Percentiles rank a stretch among this genome's conserved stretches.
phyloP scores from a whole-genome alignment of 345 rosid species.

The Brassica cretica region DNA sequence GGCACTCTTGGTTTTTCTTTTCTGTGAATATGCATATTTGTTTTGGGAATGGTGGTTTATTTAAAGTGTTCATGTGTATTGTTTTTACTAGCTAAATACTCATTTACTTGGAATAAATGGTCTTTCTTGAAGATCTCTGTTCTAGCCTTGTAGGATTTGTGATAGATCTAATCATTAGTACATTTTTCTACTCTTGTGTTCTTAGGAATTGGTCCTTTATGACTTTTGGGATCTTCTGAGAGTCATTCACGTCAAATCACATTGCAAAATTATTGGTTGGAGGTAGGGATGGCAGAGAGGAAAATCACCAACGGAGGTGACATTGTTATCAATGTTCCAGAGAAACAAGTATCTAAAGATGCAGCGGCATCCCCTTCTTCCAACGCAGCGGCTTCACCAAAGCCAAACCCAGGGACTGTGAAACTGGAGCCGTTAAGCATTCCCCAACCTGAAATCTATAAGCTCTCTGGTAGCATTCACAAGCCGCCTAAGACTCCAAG shows the following conservation, averaged over 20 bases:
- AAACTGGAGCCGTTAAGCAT: slow-evolving; percentile 19
- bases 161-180: slow-evolving; percentile 2
- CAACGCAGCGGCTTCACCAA: not conserved
- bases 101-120: not conserved
- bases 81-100: not conserved
- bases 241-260: slow-evolving; percentile 1
- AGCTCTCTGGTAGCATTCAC: slow-evolving; percentile 32
- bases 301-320: slow-evolving; percentile 16
- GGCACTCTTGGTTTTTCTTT: not conserved
- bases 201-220: slow-evolving; percentile 16
- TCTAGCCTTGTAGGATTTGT: slow-evolving; percentile 1
- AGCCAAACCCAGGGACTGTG: not conserved
- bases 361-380: not conserved
- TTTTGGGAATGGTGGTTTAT: not conserved
- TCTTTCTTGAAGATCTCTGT: slow-evolving; percentile 3
- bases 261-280: not conserved
- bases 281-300: slow-evolving; percentile 30
- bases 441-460: slow-evolving; percentile 29
- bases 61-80: not conserved
- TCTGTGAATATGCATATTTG: not conserved
- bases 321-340: slow-evolving; percentile 34
- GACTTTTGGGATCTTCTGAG: not conserved
- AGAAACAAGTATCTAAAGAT: slow-evolving; percentile 9
- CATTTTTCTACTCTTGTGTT: slow-evolving; percentile 14
- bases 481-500: slow-evolving; percentile 37